These are phyloP conservation scores for Hordeum vulgare DNA, from an alignment of 176 grass and related monocot species.

Conservation along the genomic window MorexV3_pseudomolecules_assembly NC_058522.1:17767505-17768004, in stretches of 20 bases:
- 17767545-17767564: slow-evolving; percentile 73
- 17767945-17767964: slow-evolving; percentile 83
- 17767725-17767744: slow-evolving; percentile 86
- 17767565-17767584: slow-evolving; percentile 85
- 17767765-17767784: slow-evolving; percentile 81
- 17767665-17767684: slow-evolving; percentile 26
- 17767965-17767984: slow-evolving; percentile 86
- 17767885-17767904: not conserved
- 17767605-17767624: not conserved
- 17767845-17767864: no score
- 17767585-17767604: slow-evolving; percentile 56
- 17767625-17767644: not conserved
- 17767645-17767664: not conserved
- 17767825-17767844: no score
- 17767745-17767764: slow-evolving; percentile 72
- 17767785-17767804: slow-evolving; percentile 65
- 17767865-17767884: not conserved
- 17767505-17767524: slow-evolving; percentile 93
- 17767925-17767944: slow-evolving; percentile 52
- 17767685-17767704: slow-evolving; percentile 82
- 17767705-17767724: slow-evolving; percentile 69
- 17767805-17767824: slow-evolving; percentile 52
- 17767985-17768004: slow-evolving; percentile 88
- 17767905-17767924: not conserved
- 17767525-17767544: slow-evolving; percentile 90